Evolutionary conservation across 768 basidiomycete genomes (phyloP), one percentile per base, ranked within the genome.

Genomic region (Rhizopogon roseolus): DNA sequence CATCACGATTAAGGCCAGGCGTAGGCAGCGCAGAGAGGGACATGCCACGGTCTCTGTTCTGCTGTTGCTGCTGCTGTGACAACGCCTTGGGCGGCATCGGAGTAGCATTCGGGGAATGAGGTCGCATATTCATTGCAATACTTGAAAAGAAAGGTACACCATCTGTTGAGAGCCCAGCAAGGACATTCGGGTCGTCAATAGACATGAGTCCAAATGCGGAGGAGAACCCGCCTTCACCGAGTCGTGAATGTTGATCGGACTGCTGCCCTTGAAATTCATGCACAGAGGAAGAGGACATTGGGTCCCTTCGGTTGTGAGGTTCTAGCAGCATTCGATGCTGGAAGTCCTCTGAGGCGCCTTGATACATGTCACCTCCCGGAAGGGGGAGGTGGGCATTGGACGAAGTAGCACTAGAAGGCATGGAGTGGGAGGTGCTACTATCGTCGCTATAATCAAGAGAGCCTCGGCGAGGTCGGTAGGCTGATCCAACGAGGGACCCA

Each of bases 161-260:
- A 54, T 85, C 84, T 4, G 65, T 66, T 1, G 81, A 66, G 45
- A 88, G 72, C 2, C 84, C 80, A 0, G 86, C 82, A 37, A 90
- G 73, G 7, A 85, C 82, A 51, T 78, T 78, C 1, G 83, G 81
- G 62, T 91, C 89, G 53, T 90, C 88, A 49, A 92, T 75, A 17
- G 81, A 82, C 83, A 92, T 80, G 49, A 86, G 75, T 7, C 86
- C 89, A 63, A 92, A 90, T 1, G 84, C 85, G 22, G 76, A 78
- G 4, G 78, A 80, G 61, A 86, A 79, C 1, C 71, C 75, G 27
- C 70, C 73, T 54, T 78, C 75, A 17, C 63, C 57, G 6, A 25
- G 56, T 0, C 54, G 64, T 14, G 58, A 41, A 32, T 28, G 52
- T 49, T 55, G 34, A 56, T 44, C 29, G 38, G 43, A 14, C 17